Percentiles rank a stretch among this genome's conserved stretches.
Evolutionary conservation across 1,284 basidiomycete species (phyloP).

Genomic region (Trichosporon faecale): DNA sequence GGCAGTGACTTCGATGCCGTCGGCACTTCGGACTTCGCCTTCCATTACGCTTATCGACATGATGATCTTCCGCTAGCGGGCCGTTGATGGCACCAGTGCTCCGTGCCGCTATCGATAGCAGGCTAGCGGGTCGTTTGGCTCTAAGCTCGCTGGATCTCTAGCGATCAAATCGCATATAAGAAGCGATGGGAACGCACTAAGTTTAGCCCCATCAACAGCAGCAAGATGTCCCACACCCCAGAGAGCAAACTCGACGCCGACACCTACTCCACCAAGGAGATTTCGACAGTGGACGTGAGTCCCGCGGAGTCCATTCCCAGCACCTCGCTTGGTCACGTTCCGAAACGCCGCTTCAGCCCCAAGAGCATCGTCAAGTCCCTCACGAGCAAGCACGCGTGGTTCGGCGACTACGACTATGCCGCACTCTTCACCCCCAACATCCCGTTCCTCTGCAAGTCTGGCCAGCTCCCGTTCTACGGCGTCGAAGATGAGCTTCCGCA

Average conservation of each 20-base stretch:
- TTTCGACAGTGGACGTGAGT: neutral
- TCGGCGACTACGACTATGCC: conserved; percentile 37
- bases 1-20: neutral
- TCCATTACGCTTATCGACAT: neutral
- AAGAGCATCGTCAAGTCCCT: conserved; percentile 22
- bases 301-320: neutral
- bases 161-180: neutral
- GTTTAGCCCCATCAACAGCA: neutral
- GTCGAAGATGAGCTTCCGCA: conserved; percentile 34
- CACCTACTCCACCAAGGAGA: neutral
- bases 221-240: neutral
- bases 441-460: conserved; percentile 27
- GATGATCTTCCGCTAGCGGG: neutral
- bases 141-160: neutral
- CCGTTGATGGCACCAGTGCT: neutral
- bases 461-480: conserved; percentile 36
- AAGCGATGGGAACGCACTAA: neutral
- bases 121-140: neutral
- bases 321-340: conserved; percentile 19
- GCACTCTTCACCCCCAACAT: conserved; percentile 38
- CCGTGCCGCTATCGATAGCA: neutral
- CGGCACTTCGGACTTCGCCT: neutral
- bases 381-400: conserved; percentile 31
- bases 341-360: conserved; percentile 14
- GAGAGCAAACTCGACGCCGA: neutral